Base-by-base conservation (phyloP, 148 eudicot genomes). In the Rhododendron mucronatum region DNA sequence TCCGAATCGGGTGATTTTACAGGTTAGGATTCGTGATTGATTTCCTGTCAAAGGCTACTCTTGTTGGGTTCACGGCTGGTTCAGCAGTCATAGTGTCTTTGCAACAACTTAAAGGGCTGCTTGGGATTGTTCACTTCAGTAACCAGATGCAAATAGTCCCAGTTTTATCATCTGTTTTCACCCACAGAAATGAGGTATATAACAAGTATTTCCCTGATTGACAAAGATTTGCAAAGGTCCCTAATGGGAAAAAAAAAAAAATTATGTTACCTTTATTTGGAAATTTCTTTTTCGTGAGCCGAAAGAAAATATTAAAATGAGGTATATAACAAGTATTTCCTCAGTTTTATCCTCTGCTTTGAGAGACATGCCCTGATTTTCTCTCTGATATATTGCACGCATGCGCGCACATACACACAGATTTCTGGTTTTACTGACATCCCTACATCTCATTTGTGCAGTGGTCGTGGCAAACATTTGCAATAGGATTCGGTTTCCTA, bases 1-100 rank as follows among this genome's bases (percentile, higher is more conserved):
- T 41, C 44, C 44, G 0, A 41, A 41, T 55, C 4, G 5, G 61
- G 16, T 16, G 80, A 55, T 35, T 80, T 16, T 83, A 59, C 94
- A 96, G 98, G 93, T 88, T 96, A 87, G 99, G 98, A 51, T 96
- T 96, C 86, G 84, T 96, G 7, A 95, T 96, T 75, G 96, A 96
- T 92, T 95, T 95, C 85, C 89, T 96, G 37, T 96, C 99, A 18
- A 94, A 95, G 88, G 99, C 99, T 65, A 96, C 99, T 50, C 90
- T 96, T 50, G 86, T 93, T 4, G 99, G 99, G 74, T 96, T 96
- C 95, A 96, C 88, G 95, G 99, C 96, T 30, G 99, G 99, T 81
- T 98, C 98, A 77, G 98, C 98, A 47, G 88, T 95, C n/a, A 93
- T 95, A 63, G 99, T 96, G 14, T 93, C 98, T 65, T 84, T 96